Evolutionary conservation across 441 rosid species (phyloP).

Genomic region (Populus hybrid): DNA sequence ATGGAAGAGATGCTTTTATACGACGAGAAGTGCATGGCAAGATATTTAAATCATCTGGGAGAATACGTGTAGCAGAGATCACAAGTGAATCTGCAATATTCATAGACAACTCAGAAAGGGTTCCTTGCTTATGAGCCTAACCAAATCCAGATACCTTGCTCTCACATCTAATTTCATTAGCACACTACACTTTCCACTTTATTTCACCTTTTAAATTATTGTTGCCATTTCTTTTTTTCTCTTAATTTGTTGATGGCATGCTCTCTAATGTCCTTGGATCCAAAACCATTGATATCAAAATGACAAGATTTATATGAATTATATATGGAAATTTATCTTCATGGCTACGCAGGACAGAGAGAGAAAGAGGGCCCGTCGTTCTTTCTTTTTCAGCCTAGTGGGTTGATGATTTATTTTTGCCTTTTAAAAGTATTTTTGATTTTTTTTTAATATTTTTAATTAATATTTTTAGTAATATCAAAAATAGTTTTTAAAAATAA

Average conservation of each 20-base stretch:
- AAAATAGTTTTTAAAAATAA: too few relatives aligned
- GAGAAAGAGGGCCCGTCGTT: too few relatives aligned
- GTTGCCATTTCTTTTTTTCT: not conserved
- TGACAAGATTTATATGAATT: too few relatives aligned
- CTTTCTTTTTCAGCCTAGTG: too few relatives aligned
- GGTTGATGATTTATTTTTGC: too few relatives aligned
- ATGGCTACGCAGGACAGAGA: too few relatives aligned
- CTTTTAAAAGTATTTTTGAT: too few relatives aligned
- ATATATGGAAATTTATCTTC: too few relatives aligned
- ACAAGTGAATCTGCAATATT: conserved; percentile 24
- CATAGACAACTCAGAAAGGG: conserved; percentile 21
- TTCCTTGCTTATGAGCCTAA: conserved; percentile 12
- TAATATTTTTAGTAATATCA: too few relatives aligned
- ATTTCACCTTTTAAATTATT: not conserved
- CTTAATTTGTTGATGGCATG: not conserved
- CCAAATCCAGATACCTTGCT: conserved; percentile 39
- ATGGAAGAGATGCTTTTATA: not conserved
- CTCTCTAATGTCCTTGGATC: too few relatives aligned
- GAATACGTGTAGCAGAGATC: conserved; percentile 37
- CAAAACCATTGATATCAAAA: too few relatives aligned
- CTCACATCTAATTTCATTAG: not conserved
- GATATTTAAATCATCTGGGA: conserved; percentile 10
- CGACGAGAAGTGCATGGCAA: not conserved
- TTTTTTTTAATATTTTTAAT: too few relatives aligned
- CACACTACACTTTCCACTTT: not conserved